Conservation (phyloP, 2,329 filamentous ascomycete genomes). For the Neofusicoccum parvum region DNA sequence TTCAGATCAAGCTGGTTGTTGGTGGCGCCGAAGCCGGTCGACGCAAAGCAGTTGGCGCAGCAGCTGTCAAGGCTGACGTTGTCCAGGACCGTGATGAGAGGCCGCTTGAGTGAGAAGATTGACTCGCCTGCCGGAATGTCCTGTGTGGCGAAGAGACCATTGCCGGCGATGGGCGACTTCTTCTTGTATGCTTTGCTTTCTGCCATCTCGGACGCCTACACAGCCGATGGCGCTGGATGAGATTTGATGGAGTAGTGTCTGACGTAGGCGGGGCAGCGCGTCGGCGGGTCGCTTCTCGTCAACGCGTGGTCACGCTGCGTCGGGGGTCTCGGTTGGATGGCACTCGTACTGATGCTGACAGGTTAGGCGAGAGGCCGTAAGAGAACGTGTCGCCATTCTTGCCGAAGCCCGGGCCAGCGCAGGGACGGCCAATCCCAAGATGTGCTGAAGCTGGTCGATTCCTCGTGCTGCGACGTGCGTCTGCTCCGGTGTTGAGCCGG, state of each 20-base stretch:
- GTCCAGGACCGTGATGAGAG: conserved; percentile 59
- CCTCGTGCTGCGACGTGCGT: not conserved
- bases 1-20: conserved; percentile 43
- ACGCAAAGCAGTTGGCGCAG: conserved; percentile 60
- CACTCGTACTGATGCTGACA: too few species aligned
- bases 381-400: not conserved
- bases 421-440: not conserved
- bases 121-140: conserved; percentile 52
- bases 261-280: not conserved
- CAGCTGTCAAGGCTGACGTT: conserved; percentile 53
- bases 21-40: conserved; percentile 26
- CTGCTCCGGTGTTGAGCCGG: not conserved
- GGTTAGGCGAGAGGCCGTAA: too few species aligned
- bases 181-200: conserved; percentile 23
- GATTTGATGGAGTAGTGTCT: not conserved
- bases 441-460: not conserved
- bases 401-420: not conserved
- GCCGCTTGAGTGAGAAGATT: conserved; percentile 53
- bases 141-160: conserved; percentile 57
- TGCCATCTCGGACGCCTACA: not conserved
- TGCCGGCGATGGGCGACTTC: conserved; percentile 41
- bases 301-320: conserved; percentile 9
- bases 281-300: not conserved
- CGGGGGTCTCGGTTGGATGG: too few species aligned
- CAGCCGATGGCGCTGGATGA: not conserved